Evolutionary conservation across 2,329 filamentous ascomycete species (phyloP).

Genomic region (Colletotrichum horii): DNA sequence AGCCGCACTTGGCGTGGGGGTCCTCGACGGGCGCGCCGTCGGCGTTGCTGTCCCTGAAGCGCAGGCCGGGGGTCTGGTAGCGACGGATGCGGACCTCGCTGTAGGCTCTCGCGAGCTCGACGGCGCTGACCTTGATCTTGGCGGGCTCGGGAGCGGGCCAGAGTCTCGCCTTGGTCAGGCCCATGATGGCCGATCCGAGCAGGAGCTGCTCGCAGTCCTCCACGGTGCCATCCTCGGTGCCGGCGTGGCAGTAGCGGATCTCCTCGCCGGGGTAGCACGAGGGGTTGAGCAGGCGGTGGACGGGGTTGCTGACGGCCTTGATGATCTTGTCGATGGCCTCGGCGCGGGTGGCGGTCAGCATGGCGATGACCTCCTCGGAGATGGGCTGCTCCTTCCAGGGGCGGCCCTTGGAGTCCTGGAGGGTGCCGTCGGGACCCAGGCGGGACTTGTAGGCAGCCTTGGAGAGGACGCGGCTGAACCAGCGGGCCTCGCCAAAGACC

Average conservation of each 20-base stretch:
- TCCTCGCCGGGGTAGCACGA: conserved; percentile 17
- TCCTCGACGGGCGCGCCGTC: conserved; percentile 7
- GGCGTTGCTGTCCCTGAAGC: conserved; percentile 5
- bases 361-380: conserved; percentile 12
- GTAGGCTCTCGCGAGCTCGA: conserved; percentile 15
- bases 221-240: conserved; percentile 11
- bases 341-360: conserved; percentile 9
- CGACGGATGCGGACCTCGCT: conserved; percentile 15
- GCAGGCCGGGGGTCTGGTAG: conserved; percentile 19
- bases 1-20: conserved; percentile 14
- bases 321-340: conserved; percentile 18
- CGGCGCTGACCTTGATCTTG: conserved; percentile 16
- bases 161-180: conserved; percentile 11
- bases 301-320: conserved; percentile 21
- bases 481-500: conserved; percentile 18
- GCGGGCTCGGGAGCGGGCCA: conserved; percentile 14
- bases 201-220: conserved; percentile 21
- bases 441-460: conserved; percentile 19
- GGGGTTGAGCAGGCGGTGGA: conserved; percentile 19
- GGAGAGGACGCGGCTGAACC: conserved; percentile 16
- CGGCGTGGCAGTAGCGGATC: conserved; percentile 16
- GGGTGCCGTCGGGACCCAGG: conserved; percentile 4
- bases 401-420: conserved; percentile 11
- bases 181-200: conserved; percentile 20
- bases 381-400: conserved; percentile 15